phyloP scores from a whole-genome alignment of 176 grass and related monocot genomes.

The Hordeum marinum region DNA sequence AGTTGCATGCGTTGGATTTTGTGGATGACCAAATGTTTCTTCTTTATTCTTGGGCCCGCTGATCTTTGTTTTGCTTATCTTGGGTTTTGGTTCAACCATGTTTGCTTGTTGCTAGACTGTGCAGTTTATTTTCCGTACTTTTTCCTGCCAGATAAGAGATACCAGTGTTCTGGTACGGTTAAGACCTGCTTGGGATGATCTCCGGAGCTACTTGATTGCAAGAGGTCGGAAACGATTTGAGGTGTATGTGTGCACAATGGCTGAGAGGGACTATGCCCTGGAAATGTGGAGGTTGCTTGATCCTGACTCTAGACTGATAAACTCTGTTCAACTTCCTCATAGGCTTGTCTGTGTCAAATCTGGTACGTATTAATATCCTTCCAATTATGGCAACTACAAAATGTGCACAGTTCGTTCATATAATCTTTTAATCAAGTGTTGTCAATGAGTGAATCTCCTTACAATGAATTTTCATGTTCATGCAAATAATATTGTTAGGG shows the following conservation, averaged over 20 bases:
- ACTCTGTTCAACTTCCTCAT: conserved; percentile 55
- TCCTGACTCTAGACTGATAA: conserved; percentile 69
- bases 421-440: not conserved
- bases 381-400: not conserved
- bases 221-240: conserved; percentile 81
- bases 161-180: conserved; percentile 76
- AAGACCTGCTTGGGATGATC: conserved; percentile 77
- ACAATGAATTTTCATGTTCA: conserved; percentile 20
- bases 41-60: not conserved
- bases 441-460: not conserved
- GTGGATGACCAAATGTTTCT: not conserved
- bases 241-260: conserved; percentile 93
- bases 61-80: not conserved
- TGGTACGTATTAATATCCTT: conserved; percentile 31
- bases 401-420: not conserved
- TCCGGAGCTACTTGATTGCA: conserved; percentile 72
- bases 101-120: not conserved
- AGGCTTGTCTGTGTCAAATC: conserved; percentile 75
- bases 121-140: not conserved
- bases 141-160: conserved; percentile 61
- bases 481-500: not conserved
- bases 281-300: conserved; percentile 88
- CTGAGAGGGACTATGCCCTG: conserved; percentile 83
- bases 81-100: not conserved
- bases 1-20: conserved; percentile 5